Base-by-base conservation (phyloP, 371 early-diverging fungal species). In the Parasitella parasitica region DNA sequence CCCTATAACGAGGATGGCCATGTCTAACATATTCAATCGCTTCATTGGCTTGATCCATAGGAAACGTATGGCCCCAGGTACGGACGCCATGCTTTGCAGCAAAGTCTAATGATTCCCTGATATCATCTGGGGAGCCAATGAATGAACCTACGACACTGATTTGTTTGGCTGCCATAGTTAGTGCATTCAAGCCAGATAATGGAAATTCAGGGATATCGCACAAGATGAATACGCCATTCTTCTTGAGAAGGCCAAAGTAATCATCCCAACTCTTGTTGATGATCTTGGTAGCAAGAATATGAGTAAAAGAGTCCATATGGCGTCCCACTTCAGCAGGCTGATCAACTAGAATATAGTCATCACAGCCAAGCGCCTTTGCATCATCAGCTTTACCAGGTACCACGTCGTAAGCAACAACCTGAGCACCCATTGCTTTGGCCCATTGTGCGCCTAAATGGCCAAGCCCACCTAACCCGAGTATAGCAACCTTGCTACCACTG, bases 401-500 rank as follows among this genome's bases (percentile, higher is more conserved):
- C 50, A 79, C 76, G 41, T 90, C 90, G 61, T 90, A 77, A 16
- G 90, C 93, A 12, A 82, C 78, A 0, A 91, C 90, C 18, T 88
- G 73, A 37, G 88, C 84, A 35, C 91, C 91, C 61, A 80, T 66
- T 0, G 72, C 72, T 38, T 72, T 70, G 26, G 83, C 86, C 75
- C 76, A 87, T 67, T 89, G 85, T 0, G 63, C 67, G 30, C 77
- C 90, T 66, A 89, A 74, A 50, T 91, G 91, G 28, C 91, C 91
- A 16, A 91, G 76, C 46, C 92, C 92, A 58, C 92, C 92, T 48
- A 90, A 81, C 24, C 91, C 92, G 35, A 88, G 70, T 5, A 91
- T 76, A 54, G 87, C 91, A 51, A 91, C 87, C 32, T 67, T 74
- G 61, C 71, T 71, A 27, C 81, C 83, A 6, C 81, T 72, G 16